phyloP scores from a whole-genome alignment of 2,329 filamentous ascomycete genomes.

The Curvularia lunata region DNA sequence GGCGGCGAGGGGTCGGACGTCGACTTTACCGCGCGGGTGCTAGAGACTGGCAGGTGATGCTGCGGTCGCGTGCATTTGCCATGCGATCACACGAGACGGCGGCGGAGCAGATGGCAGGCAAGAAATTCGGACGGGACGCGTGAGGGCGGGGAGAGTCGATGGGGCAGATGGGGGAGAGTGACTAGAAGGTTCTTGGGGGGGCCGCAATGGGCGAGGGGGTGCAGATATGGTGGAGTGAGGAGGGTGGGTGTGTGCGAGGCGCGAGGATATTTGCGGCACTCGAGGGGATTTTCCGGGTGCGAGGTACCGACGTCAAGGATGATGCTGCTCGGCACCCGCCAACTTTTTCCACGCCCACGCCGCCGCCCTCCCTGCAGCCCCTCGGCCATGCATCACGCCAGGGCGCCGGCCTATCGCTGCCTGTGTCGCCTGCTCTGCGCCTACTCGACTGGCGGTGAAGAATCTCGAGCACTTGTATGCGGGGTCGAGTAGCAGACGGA shows the following conservation, averaged over 20 bases:
- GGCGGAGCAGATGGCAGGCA: conserved; percentile 2
- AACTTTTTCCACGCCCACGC: conserved; percentile 31
- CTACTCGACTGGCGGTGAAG: conserved; percentile 17
- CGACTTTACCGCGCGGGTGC: conserved; percentile 23
- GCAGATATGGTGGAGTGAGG: conserved; percentile 18
- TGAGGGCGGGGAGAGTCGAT: conserved; percentile 2
- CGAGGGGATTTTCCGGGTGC: conserved; percentile 36
- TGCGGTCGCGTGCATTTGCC: conserved; percentile 49
- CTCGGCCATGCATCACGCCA: conserved; percentile 15
- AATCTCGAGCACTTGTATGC: conserved; percentile 12
- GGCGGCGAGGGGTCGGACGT: conserved; percentile 17
- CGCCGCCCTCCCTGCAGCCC: neutral
- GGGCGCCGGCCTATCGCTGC: neutral
- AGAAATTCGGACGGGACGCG: neutral
- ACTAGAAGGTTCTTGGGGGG: conserved; percentile 4
- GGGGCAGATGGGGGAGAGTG: neutral
- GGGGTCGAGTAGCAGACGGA: conserved; percentile 2
- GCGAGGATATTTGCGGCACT: conserved; percentile 15
- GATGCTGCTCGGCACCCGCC: conserved; percentile 21
- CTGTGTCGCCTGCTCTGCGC: conserved; percentile 1
- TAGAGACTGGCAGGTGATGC: conserved; percentile 31
- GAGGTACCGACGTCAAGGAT: conserved; percentile 28
- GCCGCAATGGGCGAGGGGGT: conserved; percentile 7
- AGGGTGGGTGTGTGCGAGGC: conserved; percentile 21
- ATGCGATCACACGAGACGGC: conserved; percentile 38